These are phyloP conservation scores for Pseudomassariella vexata DNA, from an alignment of 2,329 filamentous ascomycete genomes.

Conservation along the genomic window DNA sequence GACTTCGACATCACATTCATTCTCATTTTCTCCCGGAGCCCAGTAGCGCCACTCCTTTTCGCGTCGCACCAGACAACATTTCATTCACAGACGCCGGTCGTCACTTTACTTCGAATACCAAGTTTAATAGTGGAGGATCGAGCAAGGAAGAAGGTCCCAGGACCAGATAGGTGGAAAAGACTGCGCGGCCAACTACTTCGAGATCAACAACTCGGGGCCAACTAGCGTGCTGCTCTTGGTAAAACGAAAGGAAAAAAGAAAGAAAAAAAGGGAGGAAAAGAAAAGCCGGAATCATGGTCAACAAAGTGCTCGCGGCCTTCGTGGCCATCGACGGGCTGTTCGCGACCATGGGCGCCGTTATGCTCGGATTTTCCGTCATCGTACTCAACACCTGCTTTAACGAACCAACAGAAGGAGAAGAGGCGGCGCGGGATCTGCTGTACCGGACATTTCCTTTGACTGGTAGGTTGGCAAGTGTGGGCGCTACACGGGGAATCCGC, in stretches of 20 bases:
- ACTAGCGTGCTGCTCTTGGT: not conserved
- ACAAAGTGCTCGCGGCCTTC: conserved; percentile 47
- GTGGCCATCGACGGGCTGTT: conserved; percentile 45
- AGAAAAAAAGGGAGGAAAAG: conserved; percentile 6
- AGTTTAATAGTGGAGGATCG: conserved; percentile 8
- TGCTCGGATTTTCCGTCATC: conserved; percentile 50
- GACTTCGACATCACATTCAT: conserved; percentile 19
- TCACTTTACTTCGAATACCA: conserved; percentile 20
- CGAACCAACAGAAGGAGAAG: conserved; percentile 35
- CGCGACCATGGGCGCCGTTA: conserved; percentile 45
- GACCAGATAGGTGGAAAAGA: conserved; percentile 11
- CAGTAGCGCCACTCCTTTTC: conserved; percentile 3
- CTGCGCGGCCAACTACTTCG: conserved; percentile 1
- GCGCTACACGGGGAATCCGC: not conserved
- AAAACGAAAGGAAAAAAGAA: conserved; percentile 3
- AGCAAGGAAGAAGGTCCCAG: conserved; percentile 8
- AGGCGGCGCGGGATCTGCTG: conserved; percentile 45
- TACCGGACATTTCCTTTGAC: conserved; percentile 49
- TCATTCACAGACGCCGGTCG: conserved; percentile 31
- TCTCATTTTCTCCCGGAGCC: conserved; percentile 12
- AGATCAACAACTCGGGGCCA: conserved; percentile 4
- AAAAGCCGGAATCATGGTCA: conserved; percentile 37
- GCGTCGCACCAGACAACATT: conserved; percentile 7
- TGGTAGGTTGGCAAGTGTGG: conserved; percentile 21
- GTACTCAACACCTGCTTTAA: conserved; percentile 41